Percentiles rank a stretch among this genome's conserved stretches.
Evolutionary conservation across 2,329 filamentous ascomycete genomes (phyloP).

Genomic region (Leptographium procerum): DNA sequence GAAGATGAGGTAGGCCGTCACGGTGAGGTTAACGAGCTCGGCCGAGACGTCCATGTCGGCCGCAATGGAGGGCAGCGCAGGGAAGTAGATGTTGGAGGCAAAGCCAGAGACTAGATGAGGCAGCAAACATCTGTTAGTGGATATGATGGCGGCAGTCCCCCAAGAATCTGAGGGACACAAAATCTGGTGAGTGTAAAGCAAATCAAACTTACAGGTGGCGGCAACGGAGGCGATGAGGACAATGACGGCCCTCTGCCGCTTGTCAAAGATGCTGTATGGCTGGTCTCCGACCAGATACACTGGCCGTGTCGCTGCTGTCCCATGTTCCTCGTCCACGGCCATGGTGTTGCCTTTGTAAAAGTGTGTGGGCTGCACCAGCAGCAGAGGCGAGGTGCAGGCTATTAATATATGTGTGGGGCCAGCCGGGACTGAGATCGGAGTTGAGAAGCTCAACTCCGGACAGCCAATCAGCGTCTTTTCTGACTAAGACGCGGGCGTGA

Average conservation of each 20-base stretch:
- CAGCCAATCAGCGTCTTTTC: neutral
- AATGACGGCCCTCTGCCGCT: constrained; percentile 34
- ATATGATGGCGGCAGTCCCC: neutral
- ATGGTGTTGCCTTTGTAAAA: neutral
- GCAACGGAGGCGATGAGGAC: constrained; percentile 34
- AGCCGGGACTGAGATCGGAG: constrained; percentile 5
- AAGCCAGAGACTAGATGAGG: constrained; percentile 37
- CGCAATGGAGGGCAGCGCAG: constrained; percentile 28
- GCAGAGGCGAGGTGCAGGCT: neutral
- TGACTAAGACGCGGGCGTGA: neutral
- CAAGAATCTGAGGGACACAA: neutral
- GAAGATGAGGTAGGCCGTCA: constrained; percentile 52
- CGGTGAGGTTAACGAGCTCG: constrained; percentile 33
- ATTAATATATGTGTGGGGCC: neutral
- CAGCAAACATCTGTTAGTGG: neutral
- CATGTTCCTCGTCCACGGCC: neutral
- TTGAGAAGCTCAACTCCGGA: constrained; percentile 1
- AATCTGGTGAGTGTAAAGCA: neutral
- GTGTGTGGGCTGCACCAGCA: neutral
- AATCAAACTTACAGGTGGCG: constrained; percentile 32
- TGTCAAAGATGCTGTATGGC: constrained; percentile 40
- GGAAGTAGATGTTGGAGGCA: constrained; percentile 47
- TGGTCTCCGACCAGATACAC: neutral
- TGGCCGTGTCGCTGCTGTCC: neutral
- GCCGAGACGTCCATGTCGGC: constrained; percentile 25